These are phyloP conservation scores for Myxozyma neglecta DNA, from an alignment of 805 yeast species.

Conservation along the genomic window DNA sequence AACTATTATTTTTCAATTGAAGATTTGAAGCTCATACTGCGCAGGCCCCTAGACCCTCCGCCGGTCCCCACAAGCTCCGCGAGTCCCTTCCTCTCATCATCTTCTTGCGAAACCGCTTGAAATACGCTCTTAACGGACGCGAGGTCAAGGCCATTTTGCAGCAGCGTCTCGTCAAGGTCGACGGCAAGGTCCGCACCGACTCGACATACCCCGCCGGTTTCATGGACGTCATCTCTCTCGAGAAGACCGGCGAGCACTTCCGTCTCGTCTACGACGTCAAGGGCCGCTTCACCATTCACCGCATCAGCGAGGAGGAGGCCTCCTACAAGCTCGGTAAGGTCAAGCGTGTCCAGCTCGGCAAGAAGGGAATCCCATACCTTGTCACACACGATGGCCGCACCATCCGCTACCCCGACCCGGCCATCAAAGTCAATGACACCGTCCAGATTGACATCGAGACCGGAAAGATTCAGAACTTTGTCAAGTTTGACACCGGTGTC, in stretches of 20 bases:
- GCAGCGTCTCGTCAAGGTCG: conserved; percentile 98
- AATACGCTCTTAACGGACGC: conserved; percentile 98
- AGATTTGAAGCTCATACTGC: conserved; percentile 2
- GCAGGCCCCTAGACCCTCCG: conserved; percentile 95
- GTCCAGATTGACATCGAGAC: conserved; percentile 95
- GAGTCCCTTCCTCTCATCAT: conserved; percentile 97
- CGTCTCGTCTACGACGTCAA: conserved; percentile 97
- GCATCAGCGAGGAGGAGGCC: conserved; percentile 98
- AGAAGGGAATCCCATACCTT: conserved; percentile 96
- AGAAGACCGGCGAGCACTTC: conserved; percentile 99
- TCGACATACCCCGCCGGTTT: conserved; percentile 98
- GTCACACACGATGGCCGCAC: conserved; percentile 99
- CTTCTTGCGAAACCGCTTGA: conserved; percentile 96
- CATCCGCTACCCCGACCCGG: conserved; percentile 98
- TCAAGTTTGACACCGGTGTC: conserved; percentile 91
- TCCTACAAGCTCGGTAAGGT: conserved; percentile 97
- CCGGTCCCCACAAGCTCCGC: conserved; percentile 99
- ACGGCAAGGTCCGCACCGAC: conserved; percentile 99
- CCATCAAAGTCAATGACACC: conserved; percentile 94
- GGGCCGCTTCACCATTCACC: conserved; percentile 99
- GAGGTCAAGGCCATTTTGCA: conserved; percentile 97
- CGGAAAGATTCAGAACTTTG: conserved; percentile 87
- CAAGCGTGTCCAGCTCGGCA: conserved; percentile 96
- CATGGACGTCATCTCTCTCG: conserved; percentile 97
- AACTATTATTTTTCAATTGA: too few species aligned